phyloP scores from a whole-genome alignment of 306 rosid genomes.

The Cucumis cinereus region DNA sequence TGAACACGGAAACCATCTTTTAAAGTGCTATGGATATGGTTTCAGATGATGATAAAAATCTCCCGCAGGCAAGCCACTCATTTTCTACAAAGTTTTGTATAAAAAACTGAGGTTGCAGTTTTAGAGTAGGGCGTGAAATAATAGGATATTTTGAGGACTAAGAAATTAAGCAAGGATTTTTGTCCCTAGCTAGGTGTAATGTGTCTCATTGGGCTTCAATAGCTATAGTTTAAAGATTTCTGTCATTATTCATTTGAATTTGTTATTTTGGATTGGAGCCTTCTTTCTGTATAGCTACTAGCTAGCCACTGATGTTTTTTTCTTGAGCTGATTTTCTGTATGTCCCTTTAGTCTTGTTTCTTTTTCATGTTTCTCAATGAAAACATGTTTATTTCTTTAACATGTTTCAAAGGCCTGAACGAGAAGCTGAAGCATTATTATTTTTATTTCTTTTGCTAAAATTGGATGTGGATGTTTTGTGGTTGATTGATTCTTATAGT shows the following conservation, averaged over 20 bases:
- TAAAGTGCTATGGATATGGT: constrained; percentile 98
- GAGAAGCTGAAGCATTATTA: not conserved
- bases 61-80: constrained; percentile 69
- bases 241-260: not conserved
- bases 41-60: constrained; percentile 90
- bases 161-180: not conserved
- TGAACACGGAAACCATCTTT: constrained; percentile 57
- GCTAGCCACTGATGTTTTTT: not conserved
- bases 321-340: not conserved
- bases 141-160: not conserved
- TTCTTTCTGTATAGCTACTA: not conserved
- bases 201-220: not conserved
- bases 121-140: not conserved
- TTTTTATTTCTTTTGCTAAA: not conserved
- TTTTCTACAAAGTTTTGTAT: not conserved
- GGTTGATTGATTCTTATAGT: not conserved
- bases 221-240: not conserved
- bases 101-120: not conserved
- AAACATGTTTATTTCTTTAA: too few relatives aligned
- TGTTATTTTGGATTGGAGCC: not conserved
- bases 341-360: not conserved
- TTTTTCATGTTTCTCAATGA: not conserved
- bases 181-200: not conserved
- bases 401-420: not conserved
- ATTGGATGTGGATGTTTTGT: constrained; percentile 7